phyloP scores from a whole-genome alignment of 2,329 filamentous ascomycete genomes.

The Fusarium domesticum region DNA sequence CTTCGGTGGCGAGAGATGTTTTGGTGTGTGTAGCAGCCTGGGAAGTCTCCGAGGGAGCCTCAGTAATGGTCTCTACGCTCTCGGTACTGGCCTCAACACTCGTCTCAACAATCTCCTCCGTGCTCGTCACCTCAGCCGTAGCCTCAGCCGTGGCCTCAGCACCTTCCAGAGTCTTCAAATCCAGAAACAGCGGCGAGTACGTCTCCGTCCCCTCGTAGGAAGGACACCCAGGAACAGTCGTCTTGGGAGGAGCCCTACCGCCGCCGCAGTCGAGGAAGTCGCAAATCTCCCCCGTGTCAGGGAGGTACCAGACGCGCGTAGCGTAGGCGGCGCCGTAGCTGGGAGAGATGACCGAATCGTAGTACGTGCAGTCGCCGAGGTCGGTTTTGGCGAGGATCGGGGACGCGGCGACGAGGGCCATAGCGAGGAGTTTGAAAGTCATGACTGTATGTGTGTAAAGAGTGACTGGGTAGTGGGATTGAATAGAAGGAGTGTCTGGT shows the following conservation, averaged over 20 bases:
- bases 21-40: not conserved
- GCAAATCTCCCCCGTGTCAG: constrained; percentile 63
- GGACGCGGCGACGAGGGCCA: constrained; percentile 30
- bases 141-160: constrained; percentile 3
- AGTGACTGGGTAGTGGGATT: constrained; percentile 5
- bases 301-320: constrained; percentile 57
- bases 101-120: not conserved
- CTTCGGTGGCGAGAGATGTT: not conserved
- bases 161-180: constrained; percentile 30
- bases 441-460: constrained; percentile 17
- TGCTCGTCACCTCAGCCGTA: constrained; percentile 4
- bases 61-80: constrained; percentile 16
- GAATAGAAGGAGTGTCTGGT: not conserved
- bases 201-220: constrained; percentile 54
- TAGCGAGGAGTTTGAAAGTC: constrained; percentile 26
- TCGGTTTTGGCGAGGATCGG: constrained; percentile 44
- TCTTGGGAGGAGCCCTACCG: constrained; percentile 62
- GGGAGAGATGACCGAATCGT: constrained; percentile 32
- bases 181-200: constrained; percentile 51
- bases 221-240: constrained; percentile 58
- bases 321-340: constrained; percentile 38
- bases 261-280: constrained; percentile 64
- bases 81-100: constrained; percentile 5
- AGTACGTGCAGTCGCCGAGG: constrained; percentile 44
- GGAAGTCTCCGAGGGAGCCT: too few species aligned